Percentiles rank a stretch among this genome's conserved stretches.
Conservation (phyloP, 164 flowering plant species). For the Magnolia kwangsiensis region DNA sequence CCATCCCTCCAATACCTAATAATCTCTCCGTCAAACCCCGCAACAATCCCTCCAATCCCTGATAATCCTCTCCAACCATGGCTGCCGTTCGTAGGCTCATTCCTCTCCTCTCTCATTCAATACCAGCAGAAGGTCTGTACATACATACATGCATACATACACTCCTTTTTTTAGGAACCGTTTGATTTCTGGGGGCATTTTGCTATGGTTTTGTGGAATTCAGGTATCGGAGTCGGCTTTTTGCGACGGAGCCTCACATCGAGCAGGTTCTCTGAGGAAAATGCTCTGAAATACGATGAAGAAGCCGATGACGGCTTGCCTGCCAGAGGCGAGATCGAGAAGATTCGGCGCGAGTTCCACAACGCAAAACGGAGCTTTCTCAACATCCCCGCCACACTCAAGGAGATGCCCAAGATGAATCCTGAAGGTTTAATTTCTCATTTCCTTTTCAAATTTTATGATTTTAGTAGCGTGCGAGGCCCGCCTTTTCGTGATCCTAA, state of each 20-base stretch:
- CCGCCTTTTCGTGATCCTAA: too few species aligned
- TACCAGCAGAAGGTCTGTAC: conserved; percentile 20
- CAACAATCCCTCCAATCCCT: neutral
- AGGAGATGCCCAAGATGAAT: conserved; percentile 75
- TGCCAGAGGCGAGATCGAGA: conserved; percentile 38
- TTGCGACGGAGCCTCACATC: conserved; percentile 20
- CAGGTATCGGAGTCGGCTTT: conserved; percentile 7
- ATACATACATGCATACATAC: neutral
- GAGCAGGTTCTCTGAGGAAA: conserved; percentile 18
- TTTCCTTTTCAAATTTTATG: neutral
- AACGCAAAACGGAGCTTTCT: conserved; percentile 57
- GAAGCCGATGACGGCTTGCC: neutral
- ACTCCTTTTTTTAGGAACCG: neutral
- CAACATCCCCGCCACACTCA: conserved; percentile 67
- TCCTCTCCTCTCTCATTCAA: conserved; percentile 12
- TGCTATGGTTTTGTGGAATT: conserved; percentile 18
- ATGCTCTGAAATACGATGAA: conserved; percentile 20
- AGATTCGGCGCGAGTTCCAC: conserved; percentile 48
- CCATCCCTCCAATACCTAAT: neutral
- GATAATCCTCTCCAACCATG: conserved; percentile 12
- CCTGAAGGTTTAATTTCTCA: conserved; percentile 53
- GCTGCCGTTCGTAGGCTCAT: conserved; percentile 30
- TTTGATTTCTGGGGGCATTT: neutral
- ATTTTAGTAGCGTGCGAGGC: neutral
- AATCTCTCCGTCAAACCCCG: neutral